These are phyloP conservation scores for Rhipidocladum racemiflorum DNA, from an alignment of 176 grass and related monocot genomes.

Conservation along the genomic window DNA sequence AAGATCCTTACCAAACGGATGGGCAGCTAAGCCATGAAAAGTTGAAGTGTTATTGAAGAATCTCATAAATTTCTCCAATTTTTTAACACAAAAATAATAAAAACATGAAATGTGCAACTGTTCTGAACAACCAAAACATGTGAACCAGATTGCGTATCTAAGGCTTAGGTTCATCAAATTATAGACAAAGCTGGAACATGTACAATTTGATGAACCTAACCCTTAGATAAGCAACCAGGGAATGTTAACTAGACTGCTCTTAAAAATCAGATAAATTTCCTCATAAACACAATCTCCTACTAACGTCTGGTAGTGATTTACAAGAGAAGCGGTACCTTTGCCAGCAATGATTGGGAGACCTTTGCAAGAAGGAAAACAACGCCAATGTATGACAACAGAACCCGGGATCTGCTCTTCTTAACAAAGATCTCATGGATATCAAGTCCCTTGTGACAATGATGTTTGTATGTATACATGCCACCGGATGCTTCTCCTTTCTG, in stretches of 20 bases:
- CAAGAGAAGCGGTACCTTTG: constrained; percentile 36
- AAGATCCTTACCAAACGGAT: background rate
- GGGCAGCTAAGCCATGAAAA: constrained; percentile 1
- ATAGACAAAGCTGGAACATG: background rate
- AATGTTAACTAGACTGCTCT: background rate
- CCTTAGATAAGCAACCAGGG: background rate
- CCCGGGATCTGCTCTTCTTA: constrained; percentile 52
- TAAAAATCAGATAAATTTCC: background rate
- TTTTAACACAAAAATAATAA: background rate
- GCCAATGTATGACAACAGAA: constrained; percentile 54
- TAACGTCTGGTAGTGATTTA: background rate
- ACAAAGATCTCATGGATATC: constrained; percentile 66
- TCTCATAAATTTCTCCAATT: background rate
- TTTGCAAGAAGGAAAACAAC: constrained; percentile 43
- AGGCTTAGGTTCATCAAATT: too few species aligned
- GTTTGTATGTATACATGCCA: constrained; percentile 42
- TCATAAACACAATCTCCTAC: background rate
- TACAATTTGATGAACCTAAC: background rate
- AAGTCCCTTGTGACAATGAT: constrained; percentile 34
- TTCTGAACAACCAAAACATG: constrained; percentile 2
- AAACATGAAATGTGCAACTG: background rate
- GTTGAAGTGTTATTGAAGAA: background rate
- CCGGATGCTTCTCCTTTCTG: background rate
- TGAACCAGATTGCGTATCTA: background rate
- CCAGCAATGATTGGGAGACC: constrained; percentile 33